A percentile compares a stretch with the other conserved stretches of the same genome.
phyloP scores from a whole-genome alignment of 2,329 filamentous ascomycete species.

The Botrytis porri region DNA sequence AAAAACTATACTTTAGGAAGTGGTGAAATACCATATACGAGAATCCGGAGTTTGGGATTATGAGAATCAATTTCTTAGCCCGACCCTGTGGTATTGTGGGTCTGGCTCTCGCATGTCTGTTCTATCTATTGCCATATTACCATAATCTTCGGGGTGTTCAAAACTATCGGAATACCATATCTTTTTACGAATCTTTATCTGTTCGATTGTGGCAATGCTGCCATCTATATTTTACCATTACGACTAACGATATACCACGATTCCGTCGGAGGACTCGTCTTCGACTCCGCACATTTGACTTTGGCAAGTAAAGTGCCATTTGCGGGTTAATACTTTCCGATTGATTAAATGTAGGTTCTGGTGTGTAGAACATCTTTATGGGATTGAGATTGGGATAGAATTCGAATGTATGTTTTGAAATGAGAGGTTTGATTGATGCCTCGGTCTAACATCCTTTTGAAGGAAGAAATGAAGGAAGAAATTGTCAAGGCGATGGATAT shows the following conservation, averaged over 20 bases:
- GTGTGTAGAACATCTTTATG: background rate
- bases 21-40: background rate
- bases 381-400: background rate
- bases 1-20: fast-evolving
- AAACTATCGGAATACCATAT: fast-evolving
- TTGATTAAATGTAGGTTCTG: background rate
- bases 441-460: background rate
- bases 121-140: background rate
- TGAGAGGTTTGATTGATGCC: background rate
- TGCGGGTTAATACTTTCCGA: background rate
- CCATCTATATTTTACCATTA: background rate
- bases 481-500: background rate
- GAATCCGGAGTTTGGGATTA: background rate
- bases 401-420: background rate
- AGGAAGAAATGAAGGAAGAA: background rate
- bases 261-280: background rate
- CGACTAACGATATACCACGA: background rate
- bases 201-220: background rate
- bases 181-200: background rate
- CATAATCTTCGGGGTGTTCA: too few relatives aligned
- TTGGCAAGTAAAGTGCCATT: background rate
- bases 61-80: background rate
- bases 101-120: background rate
- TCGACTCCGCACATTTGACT: background rate
- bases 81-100: background rate